Conservation (phyloP, 306 rosid genomes). For the Dryas octopetala region DNA sequence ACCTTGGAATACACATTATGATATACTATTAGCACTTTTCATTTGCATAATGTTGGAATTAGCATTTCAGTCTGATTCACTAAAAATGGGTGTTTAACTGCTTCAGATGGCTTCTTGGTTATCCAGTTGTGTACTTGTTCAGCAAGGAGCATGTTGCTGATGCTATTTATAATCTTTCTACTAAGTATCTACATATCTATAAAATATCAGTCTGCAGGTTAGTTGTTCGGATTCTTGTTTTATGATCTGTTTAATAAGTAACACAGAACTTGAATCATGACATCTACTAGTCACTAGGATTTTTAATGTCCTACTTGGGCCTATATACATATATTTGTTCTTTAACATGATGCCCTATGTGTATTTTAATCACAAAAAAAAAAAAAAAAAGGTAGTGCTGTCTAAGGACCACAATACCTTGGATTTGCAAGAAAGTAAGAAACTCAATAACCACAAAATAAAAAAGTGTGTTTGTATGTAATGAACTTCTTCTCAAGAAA, state of each 20-base stretch:
- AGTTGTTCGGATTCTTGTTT: constrained; percentile 22
- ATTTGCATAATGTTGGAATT: background rate
- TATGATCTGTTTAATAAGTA: background rate
- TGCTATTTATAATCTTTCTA: constrained; percentile 70
- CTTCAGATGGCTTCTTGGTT: constrained; percentile 93
- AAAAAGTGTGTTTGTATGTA: background rate
- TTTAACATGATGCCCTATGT: background rate
- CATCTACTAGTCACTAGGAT: background rate
- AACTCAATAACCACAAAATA: background rate
- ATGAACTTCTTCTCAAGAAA: background rate
- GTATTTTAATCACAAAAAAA: background rate
- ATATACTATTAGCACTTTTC: background rate
- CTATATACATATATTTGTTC: background rate
- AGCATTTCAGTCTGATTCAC: background rate
- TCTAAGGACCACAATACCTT: background rate
- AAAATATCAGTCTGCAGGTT: constrained; percentile 73
- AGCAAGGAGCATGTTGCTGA: constrained; percentile 65
- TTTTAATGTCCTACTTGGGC: background rate
- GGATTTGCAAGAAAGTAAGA: constrained; percentile 1
- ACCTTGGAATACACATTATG: background rate
- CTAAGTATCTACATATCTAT: constrained; percentile 73
- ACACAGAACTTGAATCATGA: background rate
- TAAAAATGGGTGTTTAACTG: constrained; percentile 30
- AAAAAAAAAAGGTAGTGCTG: background rate
- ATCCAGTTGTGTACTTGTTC: constrained; percentile 76